Base-by-base conservation (phyloP, 345 rosid genomes). In the Pistacia atlantica region DNA sequence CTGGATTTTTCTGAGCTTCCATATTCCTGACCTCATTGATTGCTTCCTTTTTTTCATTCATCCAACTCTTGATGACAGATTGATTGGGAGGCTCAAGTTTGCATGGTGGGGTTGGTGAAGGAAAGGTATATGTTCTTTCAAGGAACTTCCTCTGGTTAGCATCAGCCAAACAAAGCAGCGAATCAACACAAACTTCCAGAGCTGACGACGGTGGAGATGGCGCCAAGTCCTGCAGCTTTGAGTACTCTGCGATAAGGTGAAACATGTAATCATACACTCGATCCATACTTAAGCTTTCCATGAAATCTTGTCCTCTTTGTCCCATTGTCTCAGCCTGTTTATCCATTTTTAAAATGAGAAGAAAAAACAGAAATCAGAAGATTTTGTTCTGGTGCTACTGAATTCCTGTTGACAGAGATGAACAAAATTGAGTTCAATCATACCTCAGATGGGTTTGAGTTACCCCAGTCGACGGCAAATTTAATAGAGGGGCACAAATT, bases 391-490 rank as follows among this genome's bases (percentile, higher is more conserved):
- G 0, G 9, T 5, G 46, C 46, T 42, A 42, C 46, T 8, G 8
- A 5, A 42, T 42, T 42, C 9, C 46, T 42, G 46, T 42, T 5
- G 46, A 38, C 42, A 38, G 7, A 51, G 46, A 31, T 17, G 10
- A 55, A 38, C n/a, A 6, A 25, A 25, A 38, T 42, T 7, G 46
- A 42, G 9, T 5, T 42, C 37, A 54, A 42, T 18, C 42, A 56
- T 87, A 95, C 98, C 87, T 93, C 78, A 11, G 82, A 56, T 5
- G 91, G 91, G 85, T 92, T 73, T 58, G 84, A 76, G 66, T 93
- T 95, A 20, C 98, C 99, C 98, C 98, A 93, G 52, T 92, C 91
- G 37, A 95, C 98, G 49, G 92, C 97, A 64, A 75, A 77, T 86
- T 89, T 95, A 81, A 95, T 83, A 63, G 94, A 88, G 28, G 2